Evolutionary conservation across 495 filamentous ascomycete genomes (phyloP).

Genomic region (Trichoderma asperelloides): DNA sequence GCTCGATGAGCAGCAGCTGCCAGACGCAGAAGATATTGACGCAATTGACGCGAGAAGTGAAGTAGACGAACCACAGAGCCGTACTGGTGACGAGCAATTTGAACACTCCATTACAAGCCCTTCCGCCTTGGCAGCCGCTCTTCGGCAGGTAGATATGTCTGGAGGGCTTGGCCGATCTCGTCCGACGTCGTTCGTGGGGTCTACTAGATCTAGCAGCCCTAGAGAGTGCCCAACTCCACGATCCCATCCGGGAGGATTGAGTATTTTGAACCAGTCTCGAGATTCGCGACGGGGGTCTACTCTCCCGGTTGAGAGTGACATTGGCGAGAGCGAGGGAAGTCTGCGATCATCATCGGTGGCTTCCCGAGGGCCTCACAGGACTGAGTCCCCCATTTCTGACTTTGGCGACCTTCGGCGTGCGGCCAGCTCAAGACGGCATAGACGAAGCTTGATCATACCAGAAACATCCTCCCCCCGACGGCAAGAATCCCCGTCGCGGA

Average conservation of each 20-base stretch:
- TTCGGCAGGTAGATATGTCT: constrained; percentile 38
- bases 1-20: constrained; percentile 24
- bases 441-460: constrained; percentile 71
- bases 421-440: constrained; percentile 64
- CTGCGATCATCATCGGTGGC: constrained; percentile 69
- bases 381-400: constrained; percentile 87
- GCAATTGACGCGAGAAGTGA: constrained; percentile 11
- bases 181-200: constrained; percentile 35
- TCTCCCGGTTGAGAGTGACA: constrained; percentile 68
- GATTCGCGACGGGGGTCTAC: constrained; percentile 57
- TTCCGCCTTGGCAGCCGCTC: constrained; percentile 47
- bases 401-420: constrained; percentile 58
- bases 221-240: constrained; percentile 85
- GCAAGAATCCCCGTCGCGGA: constrained; percentile 74
- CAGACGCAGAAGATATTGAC: neutral
- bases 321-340: constrained; percentile 77
- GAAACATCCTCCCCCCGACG: constrained; percentile 67
- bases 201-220: constrained; percentile 78
- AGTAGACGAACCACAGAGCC: constrained; percentile 16
- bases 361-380: constrained; percentile 53
- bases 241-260: constrained; percentile 65
- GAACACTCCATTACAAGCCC: constrained; percentile 46
- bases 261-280: constrained; percentile 52
- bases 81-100: constrained; percentile 20
- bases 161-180: constrained; percentile 30